Evolutionary conservation across 192 early-diverging fungal genomes (phyloP).

Genomic region (Paraglomus brasilianum): DNA sequence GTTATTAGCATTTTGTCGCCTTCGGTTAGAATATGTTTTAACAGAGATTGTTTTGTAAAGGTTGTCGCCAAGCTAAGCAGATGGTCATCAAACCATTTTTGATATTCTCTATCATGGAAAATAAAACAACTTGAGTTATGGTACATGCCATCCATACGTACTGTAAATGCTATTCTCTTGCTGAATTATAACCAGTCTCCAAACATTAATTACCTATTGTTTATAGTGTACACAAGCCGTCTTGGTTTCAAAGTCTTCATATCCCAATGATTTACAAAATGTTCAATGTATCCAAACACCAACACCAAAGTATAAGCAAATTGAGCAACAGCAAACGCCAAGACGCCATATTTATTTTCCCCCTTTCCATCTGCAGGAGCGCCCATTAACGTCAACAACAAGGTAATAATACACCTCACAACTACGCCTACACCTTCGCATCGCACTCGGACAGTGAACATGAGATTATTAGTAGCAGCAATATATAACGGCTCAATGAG

Average conservation of each 20-base stretch:
- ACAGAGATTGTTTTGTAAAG: conserved; percentile 80
- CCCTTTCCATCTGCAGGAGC: conserved; percentile 29
- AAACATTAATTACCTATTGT: conserved; percentile 38
- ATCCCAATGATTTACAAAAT: conserved; percentile 41
- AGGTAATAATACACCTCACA: conserved; percentile 67
- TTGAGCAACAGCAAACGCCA: conserved; percentile 82
- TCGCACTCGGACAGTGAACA: conserved; percentile 75
- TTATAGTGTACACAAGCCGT: conserved; percentile 29
- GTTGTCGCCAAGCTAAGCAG: conserved; percentile 68
- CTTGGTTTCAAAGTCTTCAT: conserved; percentile 40
- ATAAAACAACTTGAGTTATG: conserved; percentile 23
- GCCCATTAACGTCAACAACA: conserved; percentile 60
- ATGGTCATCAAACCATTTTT: conserved; percentile 59
- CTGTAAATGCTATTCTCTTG: too few relatives aligned
- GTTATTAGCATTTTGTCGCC: conserved; percentile 95
- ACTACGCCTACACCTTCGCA: conserved; percentile 83
- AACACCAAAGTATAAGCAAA: conserved; percentile 67
- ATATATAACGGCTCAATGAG: conserved; percentile 85
- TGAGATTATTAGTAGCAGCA: conserved; percentile 62
- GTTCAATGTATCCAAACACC: conserved; percentile 55
- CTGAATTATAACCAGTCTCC: too few relatives aligned
- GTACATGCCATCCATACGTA: too few relatives aligned
- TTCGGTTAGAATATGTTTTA: conserved; percentile 95
- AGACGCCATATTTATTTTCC: conserved; percentile 54
- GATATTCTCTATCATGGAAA: conserved; percentile 30